Base-by-base conservation (phyloP, 192 early-diverging fungal species). In the Entomortierella chlamydospora region DNA sequence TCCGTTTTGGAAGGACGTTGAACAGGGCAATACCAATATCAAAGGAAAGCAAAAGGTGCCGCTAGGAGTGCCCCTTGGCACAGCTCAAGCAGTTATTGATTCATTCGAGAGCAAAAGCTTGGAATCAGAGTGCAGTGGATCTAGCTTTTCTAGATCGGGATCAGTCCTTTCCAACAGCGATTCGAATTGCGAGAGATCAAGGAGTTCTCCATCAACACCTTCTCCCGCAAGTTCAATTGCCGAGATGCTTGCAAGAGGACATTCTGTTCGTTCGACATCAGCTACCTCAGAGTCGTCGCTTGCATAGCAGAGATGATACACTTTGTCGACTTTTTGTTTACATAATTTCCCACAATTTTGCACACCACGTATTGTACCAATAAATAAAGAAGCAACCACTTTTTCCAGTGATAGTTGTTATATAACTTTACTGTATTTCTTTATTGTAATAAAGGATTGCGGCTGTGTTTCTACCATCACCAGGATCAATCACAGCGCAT, bases 1-100 rank as follows among this genome's bases (percentile, higher is more conserved):
- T 25, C 66, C 66, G 6, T 78, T 69, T 43, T 78, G 73, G 73
- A 78, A 37, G 41, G 73, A 78, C 7, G 73, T 78, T 15, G 73
- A 78, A n/a, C 28, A 59, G 30, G 73, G 73, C 0, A 42, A 78
- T 5, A 39, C 55, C 18, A 52, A 59, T 28, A 52, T 60, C 54
- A 69, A 69, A 56, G 67, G 64, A n/a, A 67, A 78, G 39, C 61
- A 69, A 0, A 42, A 33, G 18, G 73, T 78, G 28, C 61, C 73
- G 39, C 12, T 78, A 26, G 45, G 45, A 20, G 73, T 78, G 0
- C 66, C 59, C 33, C 43, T 50, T 17, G 57, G 60, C 11, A 42
- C 17, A 10, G 67, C 66, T 4, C 67, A 64, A 23, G 42, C 60
- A 15, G 66, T 69, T 22, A 68, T 78, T 43, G 73, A 63, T 8